phyloP scores from a whole-genome alignment of 805 yeast species.

The Candida quercuum region DNA sequence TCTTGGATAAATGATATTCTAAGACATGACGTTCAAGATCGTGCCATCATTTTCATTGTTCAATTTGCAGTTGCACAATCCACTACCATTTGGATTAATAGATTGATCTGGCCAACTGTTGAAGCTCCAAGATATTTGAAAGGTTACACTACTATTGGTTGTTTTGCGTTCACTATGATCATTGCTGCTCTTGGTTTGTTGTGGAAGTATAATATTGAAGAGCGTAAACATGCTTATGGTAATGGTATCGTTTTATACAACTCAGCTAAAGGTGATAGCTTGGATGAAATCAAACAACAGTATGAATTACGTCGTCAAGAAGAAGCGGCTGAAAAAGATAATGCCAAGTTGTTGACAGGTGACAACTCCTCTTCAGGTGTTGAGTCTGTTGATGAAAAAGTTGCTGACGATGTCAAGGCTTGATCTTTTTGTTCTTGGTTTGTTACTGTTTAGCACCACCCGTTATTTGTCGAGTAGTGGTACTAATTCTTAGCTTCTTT shows the following conservation, averaged over 20 bases:
- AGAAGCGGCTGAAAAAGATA: background rate
- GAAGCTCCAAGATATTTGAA: constrained; percentile 50
- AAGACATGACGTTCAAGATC: constrained; percentile 45
- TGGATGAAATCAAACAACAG: constrained; percentile 5
- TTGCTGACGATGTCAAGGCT: too few relatives aligned
- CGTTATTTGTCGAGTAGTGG: too few relatives aligned
- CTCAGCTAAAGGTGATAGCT: constrained; percentile 18
- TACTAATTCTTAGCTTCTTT: too few relatives aligned
- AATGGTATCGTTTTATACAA: constrained; percentile 33
- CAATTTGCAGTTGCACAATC: constrained; percentile 49
- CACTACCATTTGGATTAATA: constrained; percentile 46
- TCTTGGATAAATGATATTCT: constrained; percentile 57
- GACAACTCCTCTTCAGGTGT: background rate
- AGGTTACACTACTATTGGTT: constrained; percentile 42
- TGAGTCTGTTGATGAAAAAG: too few relatives aligned
- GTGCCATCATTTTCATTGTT: constrained; percentile 44
- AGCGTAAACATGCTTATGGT: constrained; percentile 28
- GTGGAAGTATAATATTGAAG: constrained; percentile 34
- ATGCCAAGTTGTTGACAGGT: background rate
- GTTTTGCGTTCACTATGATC: constrained; percentile 22
- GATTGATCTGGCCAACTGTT: constrained; percentile 28
- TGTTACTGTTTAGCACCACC: too few relatives aligned
- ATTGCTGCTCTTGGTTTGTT: constrained; percentile 18
- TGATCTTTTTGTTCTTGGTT: too few relatives aligned
- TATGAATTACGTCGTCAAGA: background rate